These are phyloP conservation scores for Volvox africanus DNA, from an alignment of 139 green algal species.

Conservation along the genomic window DNA sequence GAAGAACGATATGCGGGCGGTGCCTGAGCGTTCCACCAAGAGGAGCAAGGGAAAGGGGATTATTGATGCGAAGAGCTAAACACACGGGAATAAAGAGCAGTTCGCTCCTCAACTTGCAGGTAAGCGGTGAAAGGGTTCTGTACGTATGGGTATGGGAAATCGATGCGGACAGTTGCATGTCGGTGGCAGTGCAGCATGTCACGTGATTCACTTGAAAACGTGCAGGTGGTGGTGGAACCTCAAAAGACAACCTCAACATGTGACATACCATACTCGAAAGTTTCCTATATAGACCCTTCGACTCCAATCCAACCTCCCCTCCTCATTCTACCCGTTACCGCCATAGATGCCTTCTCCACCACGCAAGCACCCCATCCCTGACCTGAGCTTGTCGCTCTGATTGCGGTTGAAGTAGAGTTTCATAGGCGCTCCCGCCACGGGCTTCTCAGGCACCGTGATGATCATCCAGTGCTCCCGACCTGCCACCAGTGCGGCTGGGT, in stretches of 20 bases:
- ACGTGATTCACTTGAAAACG: too few species aligned
- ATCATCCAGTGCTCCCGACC: constrained; percentile 76
- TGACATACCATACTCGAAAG: too few species aligned
- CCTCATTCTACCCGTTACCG: neutral
- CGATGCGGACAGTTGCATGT: too few species aligned
- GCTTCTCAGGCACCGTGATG: constrained; percentile 77
- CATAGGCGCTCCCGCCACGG: constrained; percentile 73
- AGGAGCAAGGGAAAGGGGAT: neutral
- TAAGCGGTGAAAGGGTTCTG: too few species aligned
- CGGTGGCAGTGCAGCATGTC: too few species aligned
- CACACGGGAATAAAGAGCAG: too few species aligned
- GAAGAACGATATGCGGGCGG: constrained; percentile 60
- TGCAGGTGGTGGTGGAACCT: too few species aligned
- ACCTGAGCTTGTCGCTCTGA: constrained; percentile 74
- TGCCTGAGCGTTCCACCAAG: constrained; percentile 50
- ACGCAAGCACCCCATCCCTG: neutral
- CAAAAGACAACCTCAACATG: too few species aligned
- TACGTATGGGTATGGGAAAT: too few species aligned
- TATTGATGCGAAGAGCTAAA: neutral
- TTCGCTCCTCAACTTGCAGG: too few species aligned
- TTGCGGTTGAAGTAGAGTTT: constrained; percentile 79
- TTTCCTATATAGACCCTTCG: too few species aligned
- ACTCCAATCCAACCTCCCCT: too few species aligned
- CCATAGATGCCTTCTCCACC: neutral
- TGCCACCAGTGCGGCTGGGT: neutral